Evolutionary conservation across 1,139 yeast genomes (phyloP).

Genomic region (Candida freyschussii): DNA sequence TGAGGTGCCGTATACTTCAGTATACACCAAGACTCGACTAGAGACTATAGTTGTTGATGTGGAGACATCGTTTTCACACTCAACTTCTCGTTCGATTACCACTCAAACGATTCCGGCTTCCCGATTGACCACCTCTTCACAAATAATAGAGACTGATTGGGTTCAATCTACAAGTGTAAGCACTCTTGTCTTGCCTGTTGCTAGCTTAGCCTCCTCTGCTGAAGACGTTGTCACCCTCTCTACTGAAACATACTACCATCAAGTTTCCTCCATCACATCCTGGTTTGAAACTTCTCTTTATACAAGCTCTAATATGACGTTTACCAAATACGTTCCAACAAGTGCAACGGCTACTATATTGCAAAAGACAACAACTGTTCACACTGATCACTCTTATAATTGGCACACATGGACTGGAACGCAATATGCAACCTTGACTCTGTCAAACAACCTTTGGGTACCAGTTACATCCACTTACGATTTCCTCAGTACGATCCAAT

Average conservation of each 20-base stretch:
- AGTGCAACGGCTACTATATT: constrained; percentile 4
- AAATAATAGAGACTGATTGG: constrained; percentile 7
- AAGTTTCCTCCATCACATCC: constrained; percentile 3
- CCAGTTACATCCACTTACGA: constrained; percentile 12
- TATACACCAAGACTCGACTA: constrained; percentile 5
- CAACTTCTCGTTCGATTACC: constrained; percentile 12
- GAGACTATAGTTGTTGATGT: constrained; percentile 5
- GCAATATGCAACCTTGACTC: constrained; percentile 12
- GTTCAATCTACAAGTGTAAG: constrained; percentile 2
- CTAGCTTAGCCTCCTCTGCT: constrained; percentile 7
- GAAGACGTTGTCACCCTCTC: constrained; percentile 2
- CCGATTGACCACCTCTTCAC: constrained; percentile 1
- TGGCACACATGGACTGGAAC: constrained; percentile 12
- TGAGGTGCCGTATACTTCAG: constrained; percentile 7
- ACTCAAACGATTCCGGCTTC: constrained; percentile 14
- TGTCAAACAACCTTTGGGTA: constrained; percentile 15
- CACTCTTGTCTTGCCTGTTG: constrained; percentile 16
- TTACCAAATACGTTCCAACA: constrained; percentile 10
- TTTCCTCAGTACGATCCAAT: constrained; percentile 2
- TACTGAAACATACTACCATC: constrained; percentile 5
- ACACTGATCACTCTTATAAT: constrained; percentile 4
- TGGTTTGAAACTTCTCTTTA: constrained; percentile 7
- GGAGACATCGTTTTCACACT: constrained; percentile 6
- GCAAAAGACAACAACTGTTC: constrained; percentile 2
- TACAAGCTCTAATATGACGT: constrained; percentile 11